Conservation (phyloP, 805 yeast species). For the Metschnikowia colocasiae region DNA sequence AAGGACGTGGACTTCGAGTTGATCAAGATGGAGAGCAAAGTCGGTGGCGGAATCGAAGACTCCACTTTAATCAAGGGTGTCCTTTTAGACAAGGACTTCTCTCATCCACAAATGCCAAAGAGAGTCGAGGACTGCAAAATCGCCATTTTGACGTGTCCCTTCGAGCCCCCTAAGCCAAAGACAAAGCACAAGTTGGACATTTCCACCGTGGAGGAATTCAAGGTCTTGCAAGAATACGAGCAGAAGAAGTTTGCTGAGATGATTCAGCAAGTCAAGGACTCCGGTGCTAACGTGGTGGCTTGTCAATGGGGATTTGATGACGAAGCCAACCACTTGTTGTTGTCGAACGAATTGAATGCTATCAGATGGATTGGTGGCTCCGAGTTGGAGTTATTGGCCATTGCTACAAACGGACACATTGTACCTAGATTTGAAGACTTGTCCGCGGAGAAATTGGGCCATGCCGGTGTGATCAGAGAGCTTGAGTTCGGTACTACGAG, state of each 20-base stretch:
- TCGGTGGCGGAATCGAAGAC: constrained; percentile 90
- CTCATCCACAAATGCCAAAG: constrained; percentile 98
- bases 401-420: constrained; percentile 95
- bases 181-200: constrained; percentile 96
- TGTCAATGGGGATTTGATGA: constrained; percentile 99
- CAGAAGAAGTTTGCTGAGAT: constrained; percentile 85
- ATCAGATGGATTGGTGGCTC: constrained; percentile 99
- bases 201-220: constrained; percentile 89
- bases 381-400: constrained; percentile 91
- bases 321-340: constrained; percentile 90
- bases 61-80: constrained; percentile 87
- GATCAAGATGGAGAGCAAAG: constrained; percentile 91
- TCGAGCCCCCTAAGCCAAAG: constrained; percentile 99
- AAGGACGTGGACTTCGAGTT: constrained; percentile 96
- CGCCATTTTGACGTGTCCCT: constrained; percentile 96
- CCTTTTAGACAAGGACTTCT: constrained; percentile 90
- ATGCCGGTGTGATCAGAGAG: constrained; percentile 81
- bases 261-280: constrained; percentile 78
- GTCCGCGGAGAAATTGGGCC: constrained; percentile 74
- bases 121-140: constrained; percentile 71
- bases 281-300: constrained; percentile 94
- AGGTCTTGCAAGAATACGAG: constrained; percentile 87
- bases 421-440: constrained; percentile 97
- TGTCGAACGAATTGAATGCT: constrained; percentile 88
- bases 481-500: constrained; percentile 93